Percentiles rank a stretch among this genome's conserved stretches.
Evolutionary conservation across 441 rosid genomes (phyloP).

Genomic region (Iberis amara): DNA sequence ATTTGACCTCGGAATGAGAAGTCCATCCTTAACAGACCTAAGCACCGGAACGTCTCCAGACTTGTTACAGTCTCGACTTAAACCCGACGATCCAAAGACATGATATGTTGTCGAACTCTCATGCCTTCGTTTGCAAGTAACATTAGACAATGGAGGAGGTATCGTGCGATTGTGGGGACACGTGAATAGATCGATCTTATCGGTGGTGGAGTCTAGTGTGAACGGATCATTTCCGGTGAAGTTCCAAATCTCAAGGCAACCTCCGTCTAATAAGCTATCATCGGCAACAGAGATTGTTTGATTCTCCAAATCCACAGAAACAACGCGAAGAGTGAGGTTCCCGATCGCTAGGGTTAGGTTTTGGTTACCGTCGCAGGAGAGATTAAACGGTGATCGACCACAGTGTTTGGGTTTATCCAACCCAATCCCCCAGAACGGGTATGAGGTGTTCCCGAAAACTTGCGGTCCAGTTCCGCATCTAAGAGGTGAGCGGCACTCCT

Average conservation of each 20-base stretch:
- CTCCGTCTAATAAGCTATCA: background rate
- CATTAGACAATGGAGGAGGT: background rate
- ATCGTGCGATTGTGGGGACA: background rate
- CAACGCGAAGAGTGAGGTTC: conserved; percentile 1
- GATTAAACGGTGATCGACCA: conserved; percentile 29
- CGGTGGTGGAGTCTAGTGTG: background rate
- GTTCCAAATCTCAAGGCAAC: conserved; percentile 18
- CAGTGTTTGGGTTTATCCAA: conserved; percentile 22
- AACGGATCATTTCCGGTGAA: conserved; percentile 1
- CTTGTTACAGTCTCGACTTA: too few relatives aligned
- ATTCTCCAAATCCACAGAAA: background rate
- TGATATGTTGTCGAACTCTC: too few relatives aligned
- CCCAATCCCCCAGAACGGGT: conserved; percentile 36
- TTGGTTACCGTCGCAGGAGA: conserved; percentile 22
- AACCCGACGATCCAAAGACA: too few relatives aligned
- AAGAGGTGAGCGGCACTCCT: conserved; percentile 14
- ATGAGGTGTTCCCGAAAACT: conserved; percentile 2
- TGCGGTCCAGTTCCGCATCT: conserved; percentile 20
- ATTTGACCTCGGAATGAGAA: too few relatives aligned
- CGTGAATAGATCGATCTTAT: background rate
- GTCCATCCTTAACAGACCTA: too few relatives aligned
- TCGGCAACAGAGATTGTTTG: conserved; percentile 12
- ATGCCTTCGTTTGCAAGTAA: background rate
- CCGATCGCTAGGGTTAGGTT: background rate
- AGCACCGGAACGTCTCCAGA: too few relatives aligned